Conservation (phyloP, 139 green algal genomes). For the Nannochloris sp. region DNA sequence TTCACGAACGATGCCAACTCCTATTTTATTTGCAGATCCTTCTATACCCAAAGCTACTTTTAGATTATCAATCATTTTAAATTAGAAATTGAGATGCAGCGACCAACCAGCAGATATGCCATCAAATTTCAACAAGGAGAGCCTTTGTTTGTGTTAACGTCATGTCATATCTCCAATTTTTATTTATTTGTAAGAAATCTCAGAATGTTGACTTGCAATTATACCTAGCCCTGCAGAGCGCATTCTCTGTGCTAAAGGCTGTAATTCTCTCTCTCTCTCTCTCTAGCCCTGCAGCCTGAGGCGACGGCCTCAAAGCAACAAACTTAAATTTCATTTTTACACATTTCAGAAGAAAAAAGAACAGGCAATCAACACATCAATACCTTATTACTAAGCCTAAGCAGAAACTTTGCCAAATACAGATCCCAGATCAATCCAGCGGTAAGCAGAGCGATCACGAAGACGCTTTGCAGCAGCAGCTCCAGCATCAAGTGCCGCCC, state of each 20-base stretch:
- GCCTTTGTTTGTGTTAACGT: no score
- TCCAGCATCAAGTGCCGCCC: slow-evolving; percentile 33
- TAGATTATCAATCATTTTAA: slow-evolving; percentile 4
- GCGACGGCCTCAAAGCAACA: background rate
- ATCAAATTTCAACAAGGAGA: no score
- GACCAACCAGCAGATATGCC: no score
- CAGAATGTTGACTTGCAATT: no score
- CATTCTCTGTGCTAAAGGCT: no score
- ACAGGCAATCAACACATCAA: background rate
- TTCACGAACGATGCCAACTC: slow-evolving; percentile 70
- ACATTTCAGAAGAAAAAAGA: background rate
- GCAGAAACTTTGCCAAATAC: slow-evolving; percentile 35
- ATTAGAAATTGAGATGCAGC: no score
- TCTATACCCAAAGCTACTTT: slow-evolving; percentile 66
- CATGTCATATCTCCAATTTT: no score
- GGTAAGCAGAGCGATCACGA: slow-evolving; percentile 41
- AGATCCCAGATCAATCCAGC: slow-evolving; percentile 58
- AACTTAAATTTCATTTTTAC: background rate
- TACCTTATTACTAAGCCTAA: no score
- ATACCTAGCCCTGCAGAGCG: no score
- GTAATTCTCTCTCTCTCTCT: no score
- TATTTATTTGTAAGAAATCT: no score
- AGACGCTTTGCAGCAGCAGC: slow-evolving; percentile 30
- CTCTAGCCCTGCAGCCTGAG: no score
- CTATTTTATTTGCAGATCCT: slow-evolving; percentile 87